Evolutionary conservation across 2,329 filamentous ascomycete genomes (phyloP).

Genomic region (Verticillium tricorpus): DNA sequence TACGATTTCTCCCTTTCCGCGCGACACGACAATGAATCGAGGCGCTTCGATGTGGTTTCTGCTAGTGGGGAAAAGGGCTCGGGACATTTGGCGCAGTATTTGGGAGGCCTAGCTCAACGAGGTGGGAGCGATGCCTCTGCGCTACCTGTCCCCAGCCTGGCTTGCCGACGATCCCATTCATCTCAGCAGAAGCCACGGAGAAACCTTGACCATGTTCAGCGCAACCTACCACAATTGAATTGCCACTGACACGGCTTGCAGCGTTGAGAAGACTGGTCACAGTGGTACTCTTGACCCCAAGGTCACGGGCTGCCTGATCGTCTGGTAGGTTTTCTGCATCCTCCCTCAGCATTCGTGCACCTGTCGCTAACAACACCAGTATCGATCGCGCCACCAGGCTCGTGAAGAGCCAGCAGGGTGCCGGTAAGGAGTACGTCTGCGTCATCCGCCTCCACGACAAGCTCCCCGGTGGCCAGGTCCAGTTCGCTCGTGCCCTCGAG

Average conservation of each 20-base stretch:
- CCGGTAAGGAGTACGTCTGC: slow-evolving; percentile 98
- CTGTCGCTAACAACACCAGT: slow-evolving; percentile 14
- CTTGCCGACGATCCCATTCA: background rate
- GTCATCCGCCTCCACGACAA: slow-evolving; percentile 95
- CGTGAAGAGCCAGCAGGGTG: slow-evolving; percentile 98
- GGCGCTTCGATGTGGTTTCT: background rate
- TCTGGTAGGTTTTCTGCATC: slow-evolving; percentile 48
- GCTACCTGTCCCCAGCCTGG: background rate
- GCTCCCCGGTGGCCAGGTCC: slow-evolving; percentile 85
- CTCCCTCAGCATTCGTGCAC: background rate
- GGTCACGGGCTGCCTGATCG: slow-evolving; percentile 92
- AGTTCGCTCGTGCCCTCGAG: slow-evolving; percentile 91
- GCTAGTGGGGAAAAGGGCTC: background rate
- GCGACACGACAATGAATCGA: background rate
- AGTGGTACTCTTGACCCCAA: slow-evolving; percentile 97
- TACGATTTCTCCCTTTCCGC: slow-evolving; percentile 32
- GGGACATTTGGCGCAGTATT: background rate
- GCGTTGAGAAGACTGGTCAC: slow-evolving; percentile 95
- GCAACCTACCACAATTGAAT: background rate
- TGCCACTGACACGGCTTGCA: slow-evolving; percentile 22
- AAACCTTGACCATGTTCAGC: background rate
- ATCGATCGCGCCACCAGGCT: slow-evolving; percentile 95
- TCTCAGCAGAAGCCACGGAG: background rate
- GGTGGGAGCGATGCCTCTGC: background rate
- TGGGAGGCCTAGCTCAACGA: background rate